phyloP scores from a whole-genome alignment of 108 stramenopile species.

The Epipyxis sp. region DNA sequence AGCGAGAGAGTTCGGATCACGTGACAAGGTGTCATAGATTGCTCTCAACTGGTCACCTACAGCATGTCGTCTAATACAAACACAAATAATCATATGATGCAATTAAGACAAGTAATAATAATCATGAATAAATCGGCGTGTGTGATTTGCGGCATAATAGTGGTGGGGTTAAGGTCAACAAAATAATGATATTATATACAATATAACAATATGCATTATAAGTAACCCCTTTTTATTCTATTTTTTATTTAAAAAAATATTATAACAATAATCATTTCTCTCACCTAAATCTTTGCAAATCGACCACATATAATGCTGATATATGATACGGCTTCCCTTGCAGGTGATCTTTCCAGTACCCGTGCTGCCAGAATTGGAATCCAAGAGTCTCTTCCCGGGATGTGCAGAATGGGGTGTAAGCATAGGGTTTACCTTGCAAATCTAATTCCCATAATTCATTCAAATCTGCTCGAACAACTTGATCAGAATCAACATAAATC shows the following conservation, averaged over 20 bases:
- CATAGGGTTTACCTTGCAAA: slow-evolving; percentile 79
- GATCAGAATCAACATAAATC: slow-evolving; percentile 86
- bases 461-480: slow-evolving; percentile 92
- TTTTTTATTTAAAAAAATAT: too few relatives aligned
- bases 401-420: slow-evolving; percentile 93
- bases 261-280: too few relatives aligned
- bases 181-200: too few relatives aligned
- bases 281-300: slow-evolving; percentile 85
- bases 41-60: slow-evolving; percentile 63
- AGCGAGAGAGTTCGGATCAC: slow-evolving; percentile 89
- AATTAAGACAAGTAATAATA: too few relatives aligned
- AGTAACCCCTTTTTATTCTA: too few relatives aligned
- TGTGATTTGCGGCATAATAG: too few relatives aligned
- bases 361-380: slow-evolving; percentile 86
- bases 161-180: too few relatives aligned
- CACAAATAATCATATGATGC: too few relatives aligned
- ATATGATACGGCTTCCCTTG: slow-evolving; percentile 93
- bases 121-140: too few relatives aligned
- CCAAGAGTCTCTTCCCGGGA: slow-evolving; percentile 86
- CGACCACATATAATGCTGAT: slow-evolving; percentile 96
- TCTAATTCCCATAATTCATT: slow-evolving; percentile 95
- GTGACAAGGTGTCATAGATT: slow-evolving; percentile 81
- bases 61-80: neutral
- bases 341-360: slow-evolving; percentile 91
- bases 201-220: too few relatives aligned